These are phyloP conservation scores for Lepraria neglecta DNA, from an alignment of 495 filamentous ascomycete genomes.

Conservation along the genomic window DNA sequence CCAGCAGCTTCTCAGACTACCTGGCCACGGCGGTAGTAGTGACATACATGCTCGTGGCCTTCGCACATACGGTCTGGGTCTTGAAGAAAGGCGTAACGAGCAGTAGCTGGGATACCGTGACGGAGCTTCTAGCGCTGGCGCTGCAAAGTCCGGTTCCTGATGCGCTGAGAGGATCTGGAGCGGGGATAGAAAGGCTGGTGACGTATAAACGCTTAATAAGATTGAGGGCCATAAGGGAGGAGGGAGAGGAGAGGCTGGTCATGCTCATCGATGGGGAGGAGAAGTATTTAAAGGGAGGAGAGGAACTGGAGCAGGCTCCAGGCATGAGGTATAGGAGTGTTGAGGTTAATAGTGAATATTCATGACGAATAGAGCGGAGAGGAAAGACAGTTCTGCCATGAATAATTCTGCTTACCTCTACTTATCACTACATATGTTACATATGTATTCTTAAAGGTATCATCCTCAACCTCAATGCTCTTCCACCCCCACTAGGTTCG, in stretches of 20 bases:
- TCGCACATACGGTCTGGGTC: conserved; percentile 7
- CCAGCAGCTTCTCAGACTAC: conserved; percentile 11
- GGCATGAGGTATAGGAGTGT: not conserved
- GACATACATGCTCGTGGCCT: conserved; percentile 6
- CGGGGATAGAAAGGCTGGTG: conserved; percentile 16
- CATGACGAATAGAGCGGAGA: too few species aligned
- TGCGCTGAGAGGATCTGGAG: conserved; percentile 10
- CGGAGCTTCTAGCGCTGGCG: conserved; percentile 13
- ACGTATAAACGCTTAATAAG: conserved; percentile 10
- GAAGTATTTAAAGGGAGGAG: not conserved
- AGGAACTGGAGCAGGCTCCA: not conserved
- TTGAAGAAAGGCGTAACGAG: conserved; percentile 1
- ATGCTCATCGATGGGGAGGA: conserved; percentile 10
- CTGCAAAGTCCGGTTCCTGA: conserved; percentile 8
- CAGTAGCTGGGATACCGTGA: conserved; percentile 15
- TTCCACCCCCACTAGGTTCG: not conserved
- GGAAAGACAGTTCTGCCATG: conserved; percentile 1
- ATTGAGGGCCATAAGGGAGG: conserved; percentile 1
- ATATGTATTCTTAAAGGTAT: not conserved
- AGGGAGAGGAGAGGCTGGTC: conserved; percentile 7
- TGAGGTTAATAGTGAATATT: conserved; percentile 2
- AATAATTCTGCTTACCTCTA: not conserved
- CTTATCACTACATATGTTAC: not conserved
- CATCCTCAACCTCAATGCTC: not conserved
- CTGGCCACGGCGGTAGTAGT: conserved; percentile 9